Evolutionary conservation across 2,329 filamentous ascomycete species (phyloP), one percentile per base, ranked within the genome.

Genomic region (Xylariaceae sp.): DNA sequence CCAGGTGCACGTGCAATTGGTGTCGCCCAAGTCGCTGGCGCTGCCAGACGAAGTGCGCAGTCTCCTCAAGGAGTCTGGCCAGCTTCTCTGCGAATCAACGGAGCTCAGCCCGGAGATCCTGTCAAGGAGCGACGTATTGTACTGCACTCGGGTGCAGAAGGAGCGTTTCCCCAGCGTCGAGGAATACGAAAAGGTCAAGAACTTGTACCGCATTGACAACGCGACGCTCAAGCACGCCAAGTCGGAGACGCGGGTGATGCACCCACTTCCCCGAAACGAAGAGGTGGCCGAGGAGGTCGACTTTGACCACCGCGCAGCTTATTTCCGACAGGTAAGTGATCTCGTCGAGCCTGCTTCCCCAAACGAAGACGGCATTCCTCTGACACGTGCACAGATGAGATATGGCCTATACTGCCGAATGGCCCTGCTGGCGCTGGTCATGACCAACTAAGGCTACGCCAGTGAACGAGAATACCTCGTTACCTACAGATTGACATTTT

Each of bases 321-420:
- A 98, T 69, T 98, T 98, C 67, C 80, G 92, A 83, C 92, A 98
- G 83, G 90, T 94, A 66, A 78, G 84, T 74, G n/a, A 12, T 27
- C 8, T 15, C 13, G 18, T 29, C 15, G 7, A 15, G 15, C 15
- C 15, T 6, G 5, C 5, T 29, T 7, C 15, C 24, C 24, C 12
- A 7, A 8, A 14, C 7, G 15, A 14, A 26, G 15, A n/a, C 8
- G 9, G 9, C 13, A 18, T 16, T 8, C 21, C 21, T n/a, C 68
- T 77, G 60, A 79, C 57, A 31, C 28, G 19, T 44, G 37, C 11
- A 29, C 38, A 95, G 89, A 95, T 95, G 90, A 79, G 83, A 65
- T 95, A 96, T 65, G 92, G 92, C 51, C 76, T 98, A 52, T 96
- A 95, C 72, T 93, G 85, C 63, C 83, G 92, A 59, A 98, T 98